Conservation (phyloP, 2,329 filamentous ascomycete genomes). For the Didymella exigua region DNA sequence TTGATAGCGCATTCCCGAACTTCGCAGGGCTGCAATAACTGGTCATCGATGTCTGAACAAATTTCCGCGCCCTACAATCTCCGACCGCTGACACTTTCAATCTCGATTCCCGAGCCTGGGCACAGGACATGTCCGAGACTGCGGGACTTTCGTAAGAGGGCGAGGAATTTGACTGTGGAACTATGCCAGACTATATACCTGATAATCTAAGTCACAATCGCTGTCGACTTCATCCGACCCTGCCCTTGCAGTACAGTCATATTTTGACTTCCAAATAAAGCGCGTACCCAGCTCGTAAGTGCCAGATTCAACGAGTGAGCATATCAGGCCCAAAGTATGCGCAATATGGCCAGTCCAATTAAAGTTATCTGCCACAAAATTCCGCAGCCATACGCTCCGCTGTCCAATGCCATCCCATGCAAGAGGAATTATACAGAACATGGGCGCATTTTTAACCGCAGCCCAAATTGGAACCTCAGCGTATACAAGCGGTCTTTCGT, state of each 20-base stretch:
- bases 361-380: conserved; percentile 8
- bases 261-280: not conserved
- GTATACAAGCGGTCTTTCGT: not conserved
- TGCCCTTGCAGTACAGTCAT: not conserved
- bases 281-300: not conserved
- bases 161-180: too few relatives aligned
- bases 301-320: not conserved
- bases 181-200: too few relatives aligned
- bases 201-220: too few relatives aligned
- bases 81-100: too few relatives aligned
- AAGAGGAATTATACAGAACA: not conserved
- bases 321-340: not conserved
- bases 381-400: conserved; percentile 7
- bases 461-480: conserved; percentile 7
- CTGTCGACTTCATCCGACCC: not conserved
- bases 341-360: conserved; percentile 1
- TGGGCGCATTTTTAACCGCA: not conserved
- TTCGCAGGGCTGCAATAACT: too few relatives aligned
- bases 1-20: not conserved
- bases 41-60: too few relatives aligned
- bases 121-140: too few relatives aligned
- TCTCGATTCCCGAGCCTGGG: too few relatives aligned
- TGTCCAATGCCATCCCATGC: conserved; percentile 10
- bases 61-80: too few relatives aligned
- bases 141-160: too few relatives aligned